phyloP scores from a whole-genome alignment of 2,329 filamentous ascomycete species.

The Calonectria pseudoreteaudii region DNA sequence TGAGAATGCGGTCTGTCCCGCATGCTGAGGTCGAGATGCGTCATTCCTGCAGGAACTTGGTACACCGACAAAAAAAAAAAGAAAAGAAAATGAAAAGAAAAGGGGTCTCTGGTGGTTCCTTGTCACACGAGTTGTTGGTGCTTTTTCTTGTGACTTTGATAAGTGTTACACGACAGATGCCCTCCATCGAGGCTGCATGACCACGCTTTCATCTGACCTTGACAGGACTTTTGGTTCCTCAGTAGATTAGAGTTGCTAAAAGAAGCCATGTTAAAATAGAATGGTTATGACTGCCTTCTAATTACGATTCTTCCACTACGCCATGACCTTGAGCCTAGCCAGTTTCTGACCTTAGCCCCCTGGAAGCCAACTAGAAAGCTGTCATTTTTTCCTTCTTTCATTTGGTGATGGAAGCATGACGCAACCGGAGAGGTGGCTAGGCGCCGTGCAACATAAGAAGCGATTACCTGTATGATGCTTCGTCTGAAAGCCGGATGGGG shows the following conservation, averaged over 20 bases:
- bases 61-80: not conserved
- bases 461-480: not conserved
- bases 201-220: not conserved
- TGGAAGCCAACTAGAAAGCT: not conserved
- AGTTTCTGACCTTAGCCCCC: not conserved
- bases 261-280: not conserved
- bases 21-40: not conserved
- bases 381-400: not conserved
- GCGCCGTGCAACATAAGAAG: not conserved
- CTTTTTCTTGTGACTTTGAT: not conserved
- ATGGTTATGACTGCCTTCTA: not conserved
- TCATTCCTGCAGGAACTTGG: slow-evolving; percentile 1
- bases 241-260: not conserved
- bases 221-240: not conserved
- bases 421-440: not conserved
- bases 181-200: not conserved
- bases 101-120: not conserved
- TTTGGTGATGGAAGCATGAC: not conserved
- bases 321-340: not conserved
- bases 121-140: not conserved
- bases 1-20: not conserved
- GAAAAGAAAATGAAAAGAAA: not conserved
- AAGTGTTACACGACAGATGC: not conserved
- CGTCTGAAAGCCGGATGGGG: not conserved
- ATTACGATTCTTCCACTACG: not conserved